Conservation (phyloP, 805 yeast species). For the Yarrowia osloensis region DNA sequence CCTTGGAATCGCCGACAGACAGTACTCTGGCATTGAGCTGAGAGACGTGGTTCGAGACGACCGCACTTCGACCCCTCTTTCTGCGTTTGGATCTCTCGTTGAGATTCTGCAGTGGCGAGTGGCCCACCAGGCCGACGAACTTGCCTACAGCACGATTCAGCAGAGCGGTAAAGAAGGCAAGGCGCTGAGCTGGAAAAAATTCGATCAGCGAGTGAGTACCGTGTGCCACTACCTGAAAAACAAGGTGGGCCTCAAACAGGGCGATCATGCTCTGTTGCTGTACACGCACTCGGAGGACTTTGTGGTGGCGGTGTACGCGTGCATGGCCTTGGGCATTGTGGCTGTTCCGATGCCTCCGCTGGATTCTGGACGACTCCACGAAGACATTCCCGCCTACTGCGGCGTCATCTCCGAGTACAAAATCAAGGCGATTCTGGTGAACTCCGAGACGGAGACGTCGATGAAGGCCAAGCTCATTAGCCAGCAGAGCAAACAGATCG, state of each 20-base stretch:
- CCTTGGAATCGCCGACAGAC: slow-evolving; percentile 65
- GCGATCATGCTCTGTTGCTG: slow-evolving; percentile 76
- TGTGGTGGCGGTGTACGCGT: slow-evolving; percentile 79
- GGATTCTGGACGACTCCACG: slow-evolving; percentile 64
- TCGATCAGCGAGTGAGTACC: slow-evolving; percentile 75
- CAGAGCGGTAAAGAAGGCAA: slow-evolving; percentile 52
- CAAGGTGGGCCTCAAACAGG: slow-evolving; percentile 63
- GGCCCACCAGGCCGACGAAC: slow-evolving; percentile 68
- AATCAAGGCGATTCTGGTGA: slow-evolving; percentile 71
- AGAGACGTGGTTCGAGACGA: slow-evolving; percentile 77
- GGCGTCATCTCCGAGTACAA: slow-evolving; percentile 70
- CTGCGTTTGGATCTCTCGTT: slow-evolving; percentile 68
- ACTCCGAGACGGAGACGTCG: slow-evolving; percentile 69
- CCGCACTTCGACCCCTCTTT: slow-evolving; percentile 69
- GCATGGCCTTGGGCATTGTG: slow-evolving; percentile 76
- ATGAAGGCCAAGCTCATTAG: slow-evolving; percentile 69
- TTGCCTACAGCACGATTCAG: slow-evolving; percentile 59
- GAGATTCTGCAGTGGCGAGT: slow-evolving; percentile 82
- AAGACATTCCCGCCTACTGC: slow-evolving; percentile 69
- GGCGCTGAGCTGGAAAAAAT: slow-evolving; percentile 74
- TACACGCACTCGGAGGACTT: slow-evolving; percentile 87
- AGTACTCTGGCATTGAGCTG: slow-evolving; percentile 78
- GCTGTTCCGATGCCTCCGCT: slow-evolving; percentile 77
- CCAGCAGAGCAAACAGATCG: slow-evolving; percentile 54
- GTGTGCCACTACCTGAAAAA: slow-evolving; percentile 69